Conservation (phyloP, 441 rosid species). For the Eutrema salsugineum region DNA sequence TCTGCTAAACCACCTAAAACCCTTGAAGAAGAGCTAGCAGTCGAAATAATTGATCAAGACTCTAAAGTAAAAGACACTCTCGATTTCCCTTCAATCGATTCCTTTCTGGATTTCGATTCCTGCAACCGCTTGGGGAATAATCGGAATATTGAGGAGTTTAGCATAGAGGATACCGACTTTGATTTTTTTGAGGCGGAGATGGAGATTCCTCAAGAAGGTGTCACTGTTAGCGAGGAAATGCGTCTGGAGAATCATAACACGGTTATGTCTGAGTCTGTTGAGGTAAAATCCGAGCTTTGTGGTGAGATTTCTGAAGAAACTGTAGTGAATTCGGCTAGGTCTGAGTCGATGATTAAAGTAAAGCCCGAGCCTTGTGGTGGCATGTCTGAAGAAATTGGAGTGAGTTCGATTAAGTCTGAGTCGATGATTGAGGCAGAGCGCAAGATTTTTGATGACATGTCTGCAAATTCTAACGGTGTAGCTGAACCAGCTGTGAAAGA, state of each 20-base stretch:
- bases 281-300: constrained; percentile 20
- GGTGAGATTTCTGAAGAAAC: constrained; percentile 5
- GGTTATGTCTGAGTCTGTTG: constrained; percentile 9
- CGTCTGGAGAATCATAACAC: neutral
- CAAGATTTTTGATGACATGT: neutral
- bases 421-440: neutral
- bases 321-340: constrained; percentile 6
- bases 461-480: neutral
- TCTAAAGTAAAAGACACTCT: constrained; percentile 35
- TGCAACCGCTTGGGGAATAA: constrained; percentile 50
- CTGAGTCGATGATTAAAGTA: constrained; percentile 9
- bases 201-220: constrained; percentile 30
- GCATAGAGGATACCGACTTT: constrained; percentile 31
- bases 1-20: constrained; percentile 28
- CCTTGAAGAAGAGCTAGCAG: constrained; percentile 28
- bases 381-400: constrained; percentile 15
- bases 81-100: constrained; percentile 44
- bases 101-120: constrained; percentile 64
- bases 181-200: constrained; percentile 31
- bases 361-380: constrained; percentile 26
- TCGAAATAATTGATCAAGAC: constrained; percentile 21
- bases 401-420: constrained; percentile 3
- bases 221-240: constrained; percentile 9
- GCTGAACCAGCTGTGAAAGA: constrained; percentile 15
- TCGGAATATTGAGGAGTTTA: constrained; percentile 30